Evolutionary conservation across 495 filamentous ascomycete species (phyloP), one percentile per base, ranked within the genome.

Genomic region (Pseudomonodictys pantanalensis): DNA sequence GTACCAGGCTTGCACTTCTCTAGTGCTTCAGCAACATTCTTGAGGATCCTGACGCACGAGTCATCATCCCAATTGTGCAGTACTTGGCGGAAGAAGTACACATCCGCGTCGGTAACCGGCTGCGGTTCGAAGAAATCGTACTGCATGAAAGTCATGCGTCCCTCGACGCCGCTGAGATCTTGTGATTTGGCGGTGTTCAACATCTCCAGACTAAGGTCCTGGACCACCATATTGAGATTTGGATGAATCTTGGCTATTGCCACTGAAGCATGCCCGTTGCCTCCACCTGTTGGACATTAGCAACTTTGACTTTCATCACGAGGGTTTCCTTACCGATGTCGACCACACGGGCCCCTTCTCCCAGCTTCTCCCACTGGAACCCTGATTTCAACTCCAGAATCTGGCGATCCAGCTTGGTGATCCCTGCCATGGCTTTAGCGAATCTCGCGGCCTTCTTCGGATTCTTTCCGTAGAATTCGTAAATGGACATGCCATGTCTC

Each of bases 111-210:
- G 0, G 20, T 18, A 11, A 58, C 2, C 5, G 66, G 66, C 45
- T 75, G 70, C 0, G 67, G 67, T 10, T 65, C 30, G 62, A 72
- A 75, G 65, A 75, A 75, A 52, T 52, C 65, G 46, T 68, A 52
- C 35, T 69, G 35, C 12, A 25, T 30, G 47, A 68, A 75, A 0
- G 29, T 12, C 3, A 75, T 28, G 25, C 71, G 69, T 18, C 39
- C 55, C 11, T 12, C 0, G n/a, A 72, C 15, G 26, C 56, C 56
- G 11, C 33, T 35, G 3, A 32, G n/a, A 2, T 65, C 22, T 3
- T 32, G 41, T 3, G 32, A n/a, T 15, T 56, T 9, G n/a, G 64
- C 72, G 29, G 66, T 29, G 8, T 47, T 60, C 6, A 73, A 54
- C 69, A 72, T 72, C 18, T 55, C 1, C 11, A 17, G 24, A 0